These are phyloP conservation scores for Acmispon strigosus DNA, from an alignment of 306 rosid species.

Conservation along the genomic window DNA sequence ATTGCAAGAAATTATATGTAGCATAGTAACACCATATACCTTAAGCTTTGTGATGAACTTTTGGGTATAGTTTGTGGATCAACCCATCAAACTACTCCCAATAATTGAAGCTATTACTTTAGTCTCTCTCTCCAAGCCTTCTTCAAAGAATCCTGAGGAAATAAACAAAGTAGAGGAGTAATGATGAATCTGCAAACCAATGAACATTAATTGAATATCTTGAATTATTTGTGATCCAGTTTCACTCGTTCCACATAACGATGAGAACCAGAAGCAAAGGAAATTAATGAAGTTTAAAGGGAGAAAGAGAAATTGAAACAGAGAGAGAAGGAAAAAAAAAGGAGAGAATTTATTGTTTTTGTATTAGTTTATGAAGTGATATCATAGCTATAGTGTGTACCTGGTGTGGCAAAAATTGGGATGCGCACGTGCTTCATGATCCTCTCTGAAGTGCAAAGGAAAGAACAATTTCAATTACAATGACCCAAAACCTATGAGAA, in stretches of 20 bases:
- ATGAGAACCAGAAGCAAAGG: neutral
- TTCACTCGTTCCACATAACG: neutral
- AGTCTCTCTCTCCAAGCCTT: neutral
- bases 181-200: neutral
- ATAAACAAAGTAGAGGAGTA: conserved; percentile 3
- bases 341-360: conserved; percentile 27
- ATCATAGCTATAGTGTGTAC: conserved; percentile 22
- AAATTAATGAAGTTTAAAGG: conserved; percentile 13
- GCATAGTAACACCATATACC: too few species aligned
- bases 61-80: conserved; percentile 16
- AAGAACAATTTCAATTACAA: conserved; percentile 37
- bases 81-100: conserved; percentile 35
- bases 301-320: neutral
- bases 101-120: conserved; percentile 13
- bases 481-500: conserved; percentile 34
- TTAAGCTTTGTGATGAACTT: too few species aligned
- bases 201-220: neutral
- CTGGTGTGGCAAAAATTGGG: conserved; percentile 60
- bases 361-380: conserved; percentile 13
- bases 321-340: conserved; percentile 23
- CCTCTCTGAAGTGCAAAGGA: conserved; percentile 42
- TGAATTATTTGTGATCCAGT: neutral
- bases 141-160: conserved; percentile 22
- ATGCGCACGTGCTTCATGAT: conserved; percentile 80
- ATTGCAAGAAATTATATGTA: too few species aligned